Evolutionary conservation across 495 filamentous ascomycete genomes (phyloP), one percentile per base, ranked within the genome.

Genomic region (Extremus antarcticus): DNA sequence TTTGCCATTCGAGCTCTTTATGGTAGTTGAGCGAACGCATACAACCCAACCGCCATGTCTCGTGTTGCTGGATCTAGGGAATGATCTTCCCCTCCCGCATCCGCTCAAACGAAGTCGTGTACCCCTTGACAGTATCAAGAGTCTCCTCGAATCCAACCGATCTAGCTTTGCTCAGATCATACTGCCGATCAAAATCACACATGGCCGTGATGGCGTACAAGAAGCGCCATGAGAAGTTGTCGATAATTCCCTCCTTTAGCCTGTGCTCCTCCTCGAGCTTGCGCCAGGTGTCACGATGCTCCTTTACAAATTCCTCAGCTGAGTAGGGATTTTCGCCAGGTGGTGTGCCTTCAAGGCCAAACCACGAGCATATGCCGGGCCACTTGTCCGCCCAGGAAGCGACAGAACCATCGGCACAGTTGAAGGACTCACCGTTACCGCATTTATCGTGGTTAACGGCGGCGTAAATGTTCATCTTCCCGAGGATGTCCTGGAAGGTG

Each of bases 401-500:
- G 1, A 53, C 40, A 9, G 66, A 61, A 1, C 61, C 66, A 48
- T 73, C 68, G 1, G 57, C 72, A 24, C 63, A 47, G 43, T 76
- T 74, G 59, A 68, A 73, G 9, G 51, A 43, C 19, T 56, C 51
- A 9, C 65, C 66, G 13, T 61, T 54, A 23, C 46, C 46, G 2
- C 51, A 41, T 7, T 54, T 45, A 3, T 69, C 58, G 0, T 52
- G 61, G 19, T 65, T 45, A 40, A 67, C 47, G 2, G 66, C 68
- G 2, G 68, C 69, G 53, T 64, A 70, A 51, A 77, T 71, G 43
- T 70, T 63, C 23, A 73, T 68, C 0, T 61, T 61, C 1, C 71
- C 68, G 24, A 77, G 62, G n/a, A 71, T 63, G 47, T 72, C 69
- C 56, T 75, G 74, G 3, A 62, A 69, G 4, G 65, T 66, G 49